Percentiles rank a stretch among this genome's conserved stretches.
Evolutionary conservation across 768 basidiomycete species (phyloP).

Genomic region (Symmetrospora coprosmae): DNA sequence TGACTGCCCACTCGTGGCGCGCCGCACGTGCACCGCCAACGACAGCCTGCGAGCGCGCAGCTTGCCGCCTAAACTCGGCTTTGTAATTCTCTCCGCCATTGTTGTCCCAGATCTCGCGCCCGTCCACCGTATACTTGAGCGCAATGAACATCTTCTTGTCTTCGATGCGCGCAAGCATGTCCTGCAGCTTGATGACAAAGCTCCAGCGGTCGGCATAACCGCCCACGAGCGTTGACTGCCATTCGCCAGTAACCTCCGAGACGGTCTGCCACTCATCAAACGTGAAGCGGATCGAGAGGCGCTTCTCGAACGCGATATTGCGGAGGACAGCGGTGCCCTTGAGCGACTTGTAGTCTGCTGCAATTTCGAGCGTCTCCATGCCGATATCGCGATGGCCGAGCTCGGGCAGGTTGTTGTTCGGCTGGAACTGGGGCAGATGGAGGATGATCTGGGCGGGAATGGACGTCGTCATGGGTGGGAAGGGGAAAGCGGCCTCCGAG

Average conservation of each 20-base stretch:
- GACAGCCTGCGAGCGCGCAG: not conserved
- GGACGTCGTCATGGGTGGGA: constrained; percentile 36
- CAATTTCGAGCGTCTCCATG: constrained; percentile 40
- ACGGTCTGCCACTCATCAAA: constrained; percentile 93
- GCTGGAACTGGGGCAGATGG: constrained; percentile 56
- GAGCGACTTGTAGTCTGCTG: constrained; percentile 44
- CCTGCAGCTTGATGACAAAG: constrained; percentile 61
- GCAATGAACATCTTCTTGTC: constrained; percentile 71
- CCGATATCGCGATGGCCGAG: constrained; percentile 32
- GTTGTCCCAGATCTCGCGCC: constrained; percentile 83
- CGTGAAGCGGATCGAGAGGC: constrained; percentile 77
- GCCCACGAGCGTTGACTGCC: constrained; percentile 41
- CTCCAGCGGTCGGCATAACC: constrained; percentile 54
- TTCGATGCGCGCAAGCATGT: constrained; percentile 59
- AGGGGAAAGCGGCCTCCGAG: constrained; percentile 37
- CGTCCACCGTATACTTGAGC: constrained; percentile 49
- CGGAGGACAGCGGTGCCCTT: constrained; percentile 62
- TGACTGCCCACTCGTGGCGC: constrained; percentile 36
- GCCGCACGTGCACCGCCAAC: not conserved
- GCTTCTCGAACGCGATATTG: constrained; percentile 77
- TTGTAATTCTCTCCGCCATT: constrained; percentile 65
- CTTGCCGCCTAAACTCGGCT: constrained; percentile 47
- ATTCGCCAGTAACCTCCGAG: constrained; percentile 71
- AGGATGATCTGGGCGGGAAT: constrained; percentile 42
- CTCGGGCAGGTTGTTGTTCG: constrained; percentile 21